Evolutionary conservation across 164 flowering plant genomes (phyloP).

Genomic region (Piper longum): DNA sequence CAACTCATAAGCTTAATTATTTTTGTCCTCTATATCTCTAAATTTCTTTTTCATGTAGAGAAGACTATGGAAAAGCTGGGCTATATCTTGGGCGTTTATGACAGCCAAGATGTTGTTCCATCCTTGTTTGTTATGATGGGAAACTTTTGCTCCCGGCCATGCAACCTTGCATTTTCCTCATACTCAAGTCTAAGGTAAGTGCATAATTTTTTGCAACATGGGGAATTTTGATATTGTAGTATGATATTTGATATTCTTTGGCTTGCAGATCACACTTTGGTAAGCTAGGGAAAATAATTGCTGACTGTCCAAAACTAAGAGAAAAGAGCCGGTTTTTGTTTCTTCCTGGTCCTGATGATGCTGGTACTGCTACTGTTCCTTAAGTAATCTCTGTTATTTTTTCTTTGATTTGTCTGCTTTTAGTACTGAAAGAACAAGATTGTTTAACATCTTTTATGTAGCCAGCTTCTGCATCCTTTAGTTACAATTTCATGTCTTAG

Average conservation of each 20-base stretch:
- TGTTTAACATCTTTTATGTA: no score
- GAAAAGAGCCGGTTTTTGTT: conserved; percentile 71
- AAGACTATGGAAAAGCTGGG: conserved; percentile 79
- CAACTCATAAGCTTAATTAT: not conserved
- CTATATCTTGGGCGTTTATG: conserved; percentile 72
- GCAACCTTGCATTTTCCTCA: conserved; percentile 72
- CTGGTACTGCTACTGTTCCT: conserved; percentile 30
- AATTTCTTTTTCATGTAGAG: conserved; percentile 25
- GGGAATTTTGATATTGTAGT: not conserved
- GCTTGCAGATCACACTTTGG: conserved; percentile 71
- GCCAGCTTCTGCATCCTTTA: no score
- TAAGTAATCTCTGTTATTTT: not conserved
- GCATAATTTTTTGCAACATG: not conserved
- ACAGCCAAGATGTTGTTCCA: conserved; percentile 78
- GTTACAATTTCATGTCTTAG: no score
- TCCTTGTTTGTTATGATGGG: conserved; percentile 95
- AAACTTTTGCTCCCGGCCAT: conserved; percentile 85
- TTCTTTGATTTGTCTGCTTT: no score
- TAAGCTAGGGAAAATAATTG: conserved; percentile 76
- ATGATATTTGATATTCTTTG: not conserved
- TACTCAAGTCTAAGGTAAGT: conserved; percentile 66
- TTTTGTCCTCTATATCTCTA: conserved; percentile 2
- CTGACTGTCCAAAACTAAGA: conserved; percentile 48
- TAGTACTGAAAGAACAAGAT: no score
- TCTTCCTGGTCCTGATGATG: conserved; percentile 95